Percentiles rank a stretch among this genome's conserved stretches.
These are phyloP conservation scores for Citrus medica DNA, from an alignment of 345 rosid genomes.

Conservation along the genomic window DNA sequence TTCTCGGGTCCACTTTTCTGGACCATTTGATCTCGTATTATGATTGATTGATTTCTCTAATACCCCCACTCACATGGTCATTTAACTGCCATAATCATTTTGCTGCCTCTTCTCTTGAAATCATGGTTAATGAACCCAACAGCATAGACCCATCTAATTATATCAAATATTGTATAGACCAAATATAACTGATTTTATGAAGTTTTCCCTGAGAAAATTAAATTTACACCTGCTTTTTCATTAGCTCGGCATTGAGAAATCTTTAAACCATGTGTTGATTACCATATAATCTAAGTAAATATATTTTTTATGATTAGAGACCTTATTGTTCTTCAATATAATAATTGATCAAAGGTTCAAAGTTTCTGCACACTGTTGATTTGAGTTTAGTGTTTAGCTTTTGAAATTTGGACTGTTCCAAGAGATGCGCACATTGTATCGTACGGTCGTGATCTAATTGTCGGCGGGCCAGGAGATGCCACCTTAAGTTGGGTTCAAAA, in stretches of 20 bases:
- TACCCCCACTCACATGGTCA: constrained; percentile 32
- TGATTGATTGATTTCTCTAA: constrained; percentile 18
- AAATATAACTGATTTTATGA: not conserved
- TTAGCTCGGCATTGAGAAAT: too few species aligned
- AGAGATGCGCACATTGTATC: constrained; percentile 8
- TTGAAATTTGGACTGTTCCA: constrained; percentile 19
- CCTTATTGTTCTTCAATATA: not conserved
- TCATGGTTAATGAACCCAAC: constrained; percentile 16
- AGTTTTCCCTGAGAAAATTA: too few species aligned
- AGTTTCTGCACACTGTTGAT: constrained; percentile 14
- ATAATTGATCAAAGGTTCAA: not conserved
- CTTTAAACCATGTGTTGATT: too few species aligned
- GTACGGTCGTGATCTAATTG: constrained; percentile 42
- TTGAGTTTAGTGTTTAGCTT: constrained; percentile 15
- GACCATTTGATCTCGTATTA: constrained; percentile 10
- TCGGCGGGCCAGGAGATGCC: constrained; percentile 38
- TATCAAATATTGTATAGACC: not conserved
- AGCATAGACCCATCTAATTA: constrained; percentile 12
- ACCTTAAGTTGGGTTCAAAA: constrained; percentile 16
- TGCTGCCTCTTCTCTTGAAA: constrained; percentile 21
- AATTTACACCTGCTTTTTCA: too few species aligned
- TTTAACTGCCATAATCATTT: constrained; percentile 33
- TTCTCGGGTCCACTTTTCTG: constrained; percentile 4
- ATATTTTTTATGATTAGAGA: too few species aligned
- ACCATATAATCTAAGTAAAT: too few species aligned